Conservation (phyloP, 257 asterid genomes). For the Phtheirospermum japonicum region DNA sequence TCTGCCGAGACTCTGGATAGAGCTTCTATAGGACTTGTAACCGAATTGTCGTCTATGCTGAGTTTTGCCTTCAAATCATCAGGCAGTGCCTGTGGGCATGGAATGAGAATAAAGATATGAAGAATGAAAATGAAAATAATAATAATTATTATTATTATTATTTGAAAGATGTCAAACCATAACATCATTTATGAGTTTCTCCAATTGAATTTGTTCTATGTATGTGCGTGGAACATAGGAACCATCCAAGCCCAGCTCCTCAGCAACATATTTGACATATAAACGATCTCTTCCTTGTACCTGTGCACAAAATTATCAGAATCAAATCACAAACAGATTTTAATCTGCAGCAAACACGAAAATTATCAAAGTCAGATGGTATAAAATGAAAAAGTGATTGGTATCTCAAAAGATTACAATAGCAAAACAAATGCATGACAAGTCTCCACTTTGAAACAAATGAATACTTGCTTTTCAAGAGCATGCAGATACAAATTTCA, state of each 20-base stretch:
- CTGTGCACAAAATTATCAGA: constrained; percentile 37
- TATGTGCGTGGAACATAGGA: constrained; percentile 88
- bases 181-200: constrained; percentile 89
- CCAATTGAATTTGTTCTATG: constrained; percentile 96
- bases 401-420: constrained; percentile 5
- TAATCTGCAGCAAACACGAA: constrained; percentile 16
- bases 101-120: too few species aligned
- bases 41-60: too few species aligned
- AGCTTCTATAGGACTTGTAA: too few species aligned
- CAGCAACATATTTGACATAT: constrained; percentile 68
- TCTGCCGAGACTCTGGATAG: too few species aligned
- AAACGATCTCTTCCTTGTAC: constrained; percentile 95
- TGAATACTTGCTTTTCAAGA: not conserved
- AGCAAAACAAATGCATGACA: constrained; percentile 2
- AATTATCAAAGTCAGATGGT: constrained; percentile 8
- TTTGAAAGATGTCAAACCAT: constrained; percentile 54
- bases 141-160: not conserved
- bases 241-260: constrained; percentile 86
- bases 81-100: too few species aligned
- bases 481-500: constrained; percentile 7
- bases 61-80: too few species aligned
- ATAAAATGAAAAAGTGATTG: constrained; percentile 15
- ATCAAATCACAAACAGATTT: constrained; percentile 25
- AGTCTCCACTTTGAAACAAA: constrained; percentile 16
- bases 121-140: too few species aligned